phyloP scores from a whole-genome alignment of 148 eudicot species.

The Heliamphora exappendiculata region DNA sequence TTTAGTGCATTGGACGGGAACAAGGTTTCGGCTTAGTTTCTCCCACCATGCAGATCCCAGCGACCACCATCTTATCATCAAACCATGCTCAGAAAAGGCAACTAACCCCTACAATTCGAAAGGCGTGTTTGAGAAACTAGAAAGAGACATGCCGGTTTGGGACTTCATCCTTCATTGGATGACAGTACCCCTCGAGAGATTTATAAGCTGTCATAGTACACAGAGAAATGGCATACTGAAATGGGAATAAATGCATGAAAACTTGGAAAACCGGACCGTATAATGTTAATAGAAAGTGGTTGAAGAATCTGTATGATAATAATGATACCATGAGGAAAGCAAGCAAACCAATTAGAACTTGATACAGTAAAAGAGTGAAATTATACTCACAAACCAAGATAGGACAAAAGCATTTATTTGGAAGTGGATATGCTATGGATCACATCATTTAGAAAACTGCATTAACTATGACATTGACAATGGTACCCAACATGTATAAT shows the following conservation, averaged over 20 bases:
- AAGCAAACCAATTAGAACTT: not conserved
- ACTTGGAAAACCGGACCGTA: not conserved
- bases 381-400: not conserved
- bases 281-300: not conserved
- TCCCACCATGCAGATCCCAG: conserved; percentile 95
- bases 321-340: not conserved
- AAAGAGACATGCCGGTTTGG: not conserved
- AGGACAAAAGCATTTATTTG: not conserved
- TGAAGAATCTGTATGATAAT: not conserved
- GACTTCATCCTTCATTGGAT: not conserved
- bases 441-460: not conserved
- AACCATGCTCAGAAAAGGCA: conserved; percentile 91
- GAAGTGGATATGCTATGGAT: not conserved
- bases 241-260: not conserved
- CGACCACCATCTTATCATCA: conserved; percentile 99
- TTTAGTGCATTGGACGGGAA: conserved; percentile 88
- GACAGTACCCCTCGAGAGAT: not conserved
- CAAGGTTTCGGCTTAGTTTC: conserved; percentile 76
- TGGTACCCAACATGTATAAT: not conserved
- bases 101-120: conserved; percentile 64
- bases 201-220: not conserved
- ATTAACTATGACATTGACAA: not conserved
- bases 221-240: not conserved
- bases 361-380: not conserved
- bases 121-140: conserved; percentile 2